A percentile compares a stretch with the other conserved stretches of the same genome.
Conservation (phyloP, 306 rosid genomes). For the Fagus sylvatica region DNA sequence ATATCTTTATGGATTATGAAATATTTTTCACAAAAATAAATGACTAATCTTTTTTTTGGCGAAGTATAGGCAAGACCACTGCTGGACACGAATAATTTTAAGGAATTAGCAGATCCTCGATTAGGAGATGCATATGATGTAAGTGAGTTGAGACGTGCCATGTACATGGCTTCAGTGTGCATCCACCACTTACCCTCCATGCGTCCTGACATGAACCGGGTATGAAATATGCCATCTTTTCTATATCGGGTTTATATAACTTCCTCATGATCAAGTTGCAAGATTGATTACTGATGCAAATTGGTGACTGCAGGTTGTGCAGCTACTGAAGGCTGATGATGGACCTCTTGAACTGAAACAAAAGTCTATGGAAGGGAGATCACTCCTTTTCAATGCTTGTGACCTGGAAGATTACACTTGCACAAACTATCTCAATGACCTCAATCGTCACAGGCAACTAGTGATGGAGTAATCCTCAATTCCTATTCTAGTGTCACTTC, state of each 20-base stretch:
- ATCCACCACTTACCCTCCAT: conserved; percentile 61
- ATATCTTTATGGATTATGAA: no score
- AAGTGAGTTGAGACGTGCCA: conserved; percentile 57
- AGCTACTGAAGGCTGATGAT: conserved; percentile 64
- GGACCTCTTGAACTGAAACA: conserved; percentile 37
- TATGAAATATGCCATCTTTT: conserved; percentile 16
- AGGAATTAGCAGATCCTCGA: conserved; percentile 74
- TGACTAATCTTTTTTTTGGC: not conserved
- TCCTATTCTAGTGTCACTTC: not conserved
- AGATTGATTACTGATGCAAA: conserved; percentile 1
- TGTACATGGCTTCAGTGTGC: conserved; percentile 82
- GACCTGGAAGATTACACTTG: conserved; percentile 90
- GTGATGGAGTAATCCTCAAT: conserved; percentile 58
- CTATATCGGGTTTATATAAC: not conserved
- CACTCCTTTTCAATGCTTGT: conserved; percentile 59
- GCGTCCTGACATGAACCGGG: conserved; percentile 81
- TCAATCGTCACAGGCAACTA: conserved; percentile 78
- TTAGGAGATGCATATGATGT: conserved; percentile 55
- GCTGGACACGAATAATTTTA: conserved; percentile 50
- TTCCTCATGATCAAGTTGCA: not conserved
- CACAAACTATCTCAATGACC: conserved; percentile 75
- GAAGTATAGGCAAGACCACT: conserved; percentile 74
- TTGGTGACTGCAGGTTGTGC: conserved; percentile 44
- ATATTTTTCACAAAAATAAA: not conserved
- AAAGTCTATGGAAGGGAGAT: conserved; percentile 30